Evolutionary conservation across 2,329 filamentous ascomycete species (phyloP).

Genomic region (Sporothrix euskadiensis): DNA sequence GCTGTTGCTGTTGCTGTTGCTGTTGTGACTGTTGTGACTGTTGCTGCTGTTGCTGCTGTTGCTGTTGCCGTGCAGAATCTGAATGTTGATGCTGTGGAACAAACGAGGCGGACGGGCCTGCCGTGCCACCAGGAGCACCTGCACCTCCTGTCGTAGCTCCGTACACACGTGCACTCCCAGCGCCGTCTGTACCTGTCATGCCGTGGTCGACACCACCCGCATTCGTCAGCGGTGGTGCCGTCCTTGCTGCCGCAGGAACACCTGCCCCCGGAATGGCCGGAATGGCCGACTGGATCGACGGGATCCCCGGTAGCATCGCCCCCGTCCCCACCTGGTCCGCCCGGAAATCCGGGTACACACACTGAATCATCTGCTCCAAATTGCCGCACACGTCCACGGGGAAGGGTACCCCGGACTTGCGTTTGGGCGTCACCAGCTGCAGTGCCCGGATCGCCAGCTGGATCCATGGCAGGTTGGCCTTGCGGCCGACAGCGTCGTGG

Average conservation of each 20-base stretch:
- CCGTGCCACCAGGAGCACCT: not conserved
- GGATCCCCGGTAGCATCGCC: not conserved
- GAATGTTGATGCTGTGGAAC: constrained; percentile 16
- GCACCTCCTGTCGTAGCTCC: not conserved
- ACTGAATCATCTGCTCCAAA: constrained; percentile 30
- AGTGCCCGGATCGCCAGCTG: constrained; percentile 29
- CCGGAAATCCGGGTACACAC: constrained; percentile 32
- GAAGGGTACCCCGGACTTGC: not conserved
- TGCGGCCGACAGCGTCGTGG: constrained; percentile 5
- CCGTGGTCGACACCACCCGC: not conserved
- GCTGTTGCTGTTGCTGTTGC: not conserved
- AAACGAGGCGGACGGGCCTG: not conserved
- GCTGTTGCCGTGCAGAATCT: not conserved
- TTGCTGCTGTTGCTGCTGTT: not conserved
- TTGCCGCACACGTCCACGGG: constrained; percentile 28
- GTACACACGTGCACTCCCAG: not conserved
- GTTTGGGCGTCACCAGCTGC: constrained; percentile 24
- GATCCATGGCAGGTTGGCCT: constrained; percentile 29
- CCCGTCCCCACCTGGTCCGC: constrained; percentile 17
- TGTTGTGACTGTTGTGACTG: not conserved
- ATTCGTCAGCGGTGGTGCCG: too few species aligned
- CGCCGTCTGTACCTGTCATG: not conserved
- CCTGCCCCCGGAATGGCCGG: not conserved
- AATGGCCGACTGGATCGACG: constrained; percentile 3
- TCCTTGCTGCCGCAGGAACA: too few species aligned